Conservation (phyloP, 2,329 filamentous ascomycete species). For the Alternaria sp. region DNA sequence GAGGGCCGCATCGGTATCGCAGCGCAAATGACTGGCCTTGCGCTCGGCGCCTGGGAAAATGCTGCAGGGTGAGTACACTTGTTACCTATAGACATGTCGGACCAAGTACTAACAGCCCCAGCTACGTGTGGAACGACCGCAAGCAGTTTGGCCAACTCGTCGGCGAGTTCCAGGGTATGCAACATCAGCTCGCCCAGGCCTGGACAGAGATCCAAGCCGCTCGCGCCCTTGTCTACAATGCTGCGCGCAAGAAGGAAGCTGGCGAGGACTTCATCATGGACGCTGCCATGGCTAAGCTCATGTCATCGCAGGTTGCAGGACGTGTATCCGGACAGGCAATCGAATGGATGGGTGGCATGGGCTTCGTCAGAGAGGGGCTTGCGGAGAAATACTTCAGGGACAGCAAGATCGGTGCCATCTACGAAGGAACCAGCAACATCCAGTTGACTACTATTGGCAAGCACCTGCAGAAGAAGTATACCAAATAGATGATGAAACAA, state of each 20-base stretch:
- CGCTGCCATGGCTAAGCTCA: slow-evolving; percentile 98
- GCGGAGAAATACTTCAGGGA: slow-evolving; percentile 98
- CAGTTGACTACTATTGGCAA: slow-evolving; percentile 76
- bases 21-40: slow-evolving; percentile 97
- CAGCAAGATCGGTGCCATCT: slow-evolving; percentile 98
- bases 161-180: slow-evolving; percentile 98
- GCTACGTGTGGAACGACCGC: slow-evolving; percentile 97
- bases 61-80: slow-evolving; percentile 71
- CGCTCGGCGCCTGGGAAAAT: slow-evolving; percentile 93
- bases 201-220: slow-evolving; percentile 94
- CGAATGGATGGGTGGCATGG: slow-evolving; percentile 99
- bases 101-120: slow-evolving; percentile 40
- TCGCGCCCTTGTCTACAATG: slow-evolving; percentile 92
- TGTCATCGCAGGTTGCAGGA: slow-evolving; percentile 89
- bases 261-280: slow-evolving; percentile 95
- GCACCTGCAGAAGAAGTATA: slow-evolving; percentile 74
- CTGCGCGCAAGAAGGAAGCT: slow-evolving; percentile 96
- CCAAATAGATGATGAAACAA: slow-evolving; percentile 52
- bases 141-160: slow-evolving; percentile 94
- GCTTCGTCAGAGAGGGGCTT: slow-evolving; percentile 93
- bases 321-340: slow-evolving; percentile 85
- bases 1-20: slow-evolving; percentile 98
- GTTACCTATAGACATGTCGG: background rate
- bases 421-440: slow-evolving; percentile 87
- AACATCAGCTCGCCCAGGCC: slow-evolving; percentile 96